A percentile compares a stretch with the other conserved stretches of the same genome.
These are phyloP conservation scores for Paspalum notatum DNA, from an alignment of 176 grass and related monocot species.

Conservation along the genomic window DNA sequence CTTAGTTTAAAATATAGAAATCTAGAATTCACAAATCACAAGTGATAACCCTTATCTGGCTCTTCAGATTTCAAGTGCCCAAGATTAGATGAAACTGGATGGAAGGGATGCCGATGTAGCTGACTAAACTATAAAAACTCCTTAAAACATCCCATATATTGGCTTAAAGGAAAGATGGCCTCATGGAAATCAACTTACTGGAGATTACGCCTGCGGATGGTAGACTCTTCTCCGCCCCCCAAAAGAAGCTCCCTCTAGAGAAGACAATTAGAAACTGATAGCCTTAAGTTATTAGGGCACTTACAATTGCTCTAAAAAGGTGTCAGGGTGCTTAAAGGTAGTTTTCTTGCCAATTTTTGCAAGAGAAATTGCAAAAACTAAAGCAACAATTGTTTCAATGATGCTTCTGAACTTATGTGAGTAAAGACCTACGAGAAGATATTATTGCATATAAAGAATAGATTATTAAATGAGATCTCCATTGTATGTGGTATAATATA, in stretches of 20 bases:
- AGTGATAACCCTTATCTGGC: neutral
- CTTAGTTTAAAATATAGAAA: neutral
- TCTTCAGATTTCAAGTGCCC: neutral
- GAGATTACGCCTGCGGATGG: constrained; percentile 60
- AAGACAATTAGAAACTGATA: constrained; percentile 42
- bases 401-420: neutral
- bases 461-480: neutral
- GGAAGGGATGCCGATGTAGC: neutral
- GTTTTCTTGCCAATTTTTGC: neutral
- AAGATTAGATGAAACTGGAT: neutral
- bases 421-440: neutral
- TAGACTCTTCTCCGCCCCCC: constrained; percentile 73
- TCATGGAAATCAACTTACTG: constrained; percentile 60
- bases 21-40: neutral
- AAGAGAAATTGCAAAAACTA: neutral
- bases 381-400: neutral
- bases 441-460: neutral
- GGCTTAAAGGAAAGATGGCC: constrained; percentile 9
- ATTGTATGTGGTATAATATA: neutral
- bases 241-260: constrained; percentile 83
- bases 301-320: constrained; percentile 1
- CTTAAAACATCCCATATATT: constrained; percentile 12
- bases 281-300: constrained; percentile 8
- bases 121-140: constrained; percentile 7
- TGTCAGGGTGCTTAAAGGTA: neutral